phyloP scores from a whole-genome alignment of 2,329 filamentous ascomycete genomes.

The Sclerotinia minor region DNA sequence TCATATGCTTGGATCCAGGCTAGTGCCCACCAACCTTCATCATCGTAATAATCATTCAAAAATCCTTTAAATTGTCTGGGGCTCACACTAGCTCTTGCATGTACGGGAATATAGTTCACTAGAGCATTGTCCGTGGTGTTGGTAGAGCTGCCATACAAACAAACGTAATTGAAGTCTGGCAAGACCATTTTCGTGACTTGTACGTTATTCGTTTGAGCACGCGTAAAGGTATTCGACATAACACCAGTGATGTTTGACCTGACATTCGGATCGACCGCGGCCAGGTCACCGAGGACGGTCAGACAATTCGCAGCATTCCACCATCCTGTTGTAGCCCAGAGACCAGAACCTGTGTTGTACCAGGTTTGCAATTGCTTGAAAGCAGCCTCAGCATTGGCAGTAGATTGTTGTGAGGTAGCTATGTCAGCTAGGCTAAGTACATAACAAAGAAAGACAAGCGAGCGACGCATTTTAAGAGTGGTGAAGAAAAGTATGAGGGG shows the following conservation, averaged over 20 bases:
- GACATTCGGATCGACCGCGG: slow-evolving; percentile 42
- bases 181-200: slow-evolving; percentile 36
- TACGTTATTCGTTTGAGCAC: slow-evolving; percentile 36
- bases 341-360: slow-evolving; percentile 60
- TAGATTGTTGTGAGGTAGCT: slow-evolving; percentile 27
- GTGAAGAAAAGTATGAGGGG: background rate
- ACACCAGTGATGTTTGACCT: slow-evolving; percentile 43
- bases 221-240: slow-evolving; percentile 47
- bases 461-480: slow-evolving; percentile 15
- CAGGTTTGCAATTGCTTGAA: slow-evolving; percentile 55
- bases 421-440: slow-evolving; percentile 14
- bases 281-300: slow-evolving; percentile 57
- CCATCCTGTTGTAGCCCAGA: slow-evolving; percentile 68
- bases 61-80: slow-evolving; percentile 49
- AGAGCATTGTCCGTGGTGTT: slow-evolving; percentile 8
- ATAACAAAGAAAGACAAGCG: slow-evolving; percentile 5
- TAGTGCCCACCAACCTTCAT: slow-evolving; percentile 65
- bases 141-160: slow-evolving; percentile 22
- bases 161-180: slow-evolving; percentile 32
- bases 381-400: slow-evolving; percentile 38
- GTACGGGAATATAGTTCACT: background rate
- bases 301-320: slow-evolving; percentile 72
- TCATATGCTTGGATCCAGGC: slow-evolving; percentile 60
- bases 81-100: slow-evolving; percentile 20
- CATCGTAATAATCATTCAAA: slow-evolving; percentile 58